Evolutionary conservation across 495 filamentous ascomycete species (phyloP), one percentile per base, ranked within the genome.

Genomic region (Penicillium odoratum): DNA sequence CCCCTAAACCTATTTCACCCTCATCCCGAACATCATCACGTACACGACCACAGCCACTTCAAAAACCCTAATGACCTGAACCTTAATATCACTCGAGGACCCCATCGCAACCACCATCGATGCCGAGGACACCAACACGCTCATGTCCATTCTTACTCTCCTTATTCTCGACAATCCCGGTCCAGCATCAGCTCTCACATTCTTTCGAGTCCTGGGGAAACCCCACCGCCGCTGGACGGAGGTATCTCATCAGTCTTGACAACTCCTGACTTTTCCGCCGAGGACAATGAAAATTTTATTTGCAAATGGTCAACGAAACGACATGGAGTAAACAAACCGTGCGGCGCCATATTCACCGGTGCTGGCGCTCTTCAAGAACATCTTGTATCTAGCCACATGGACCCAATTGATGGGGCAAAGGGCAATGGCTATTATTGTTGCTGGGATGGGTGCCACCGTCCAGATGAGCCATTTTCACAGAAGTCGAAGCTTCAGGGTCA

Each of bases 401-500:
- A 63, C 11, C 71, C 75, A 2, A 58, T 79, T 25, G 65, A 75
- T 29, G 77, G 77, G 2, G 69, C 70, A n/a, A 78, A 72, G 59
- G 75, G 77, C 1, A 70, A 67, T 16, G 77, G 77, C n/a, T 79
- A 79, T 59, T 79, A 79, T 51, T 79, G 77, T 51, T 70, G 75
- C 59, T 79, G 77, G 77, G 68, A 73, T 50, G 77, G 75, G 9
- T 79, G 77, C 31, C 70, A 74, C 52, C 77, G 77, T 0, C 77
- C 77, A 3, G 64, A 75, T 40, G 75, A 79, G 51, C 75, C 77
- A 3, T 79, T 79, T 46, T 79, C 77, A 43, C 77, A 79, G 50
- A 79, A 79, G 56, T 79, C 77, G 1, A 79, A 79, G 48, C 69
- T 79, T n/a, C 77, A 79, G 46, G 77, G 77, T 5, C 77, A 79